Base-by-base conservation (phyloP, 495 filamentous ascomycete species). In the Penicillium daleae region DNA sequence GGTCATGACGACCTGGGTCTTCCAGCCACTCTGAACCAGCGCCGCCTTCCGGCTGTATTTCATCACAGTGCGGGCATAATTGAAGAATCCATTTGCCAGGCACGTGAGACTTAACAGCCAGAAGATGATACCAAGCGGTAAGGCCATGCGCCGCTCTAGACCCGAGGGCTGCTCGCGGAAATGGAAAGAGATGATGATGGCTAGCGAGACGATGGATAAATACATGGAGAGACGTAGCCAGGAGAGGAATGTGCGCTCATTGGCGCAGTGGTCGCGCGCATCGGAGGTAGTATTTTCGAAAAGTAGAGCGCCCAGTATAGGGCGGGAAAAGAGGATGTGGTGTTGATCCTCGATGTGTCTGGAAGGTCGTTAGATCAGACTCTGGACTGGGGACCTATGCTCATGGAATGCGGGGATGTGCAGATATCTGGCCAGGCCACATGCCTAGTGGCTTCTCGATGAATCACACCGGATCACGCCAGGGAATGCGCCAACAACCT, bases 151-250 rank as follows among this genome's bases (percentile, higher is more conserved):
- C 61, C 83, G 81, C 76, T 98, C 95, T 0, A 91, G 72, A 4
- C 71, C 69, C 2, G 87, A 85, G 3, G 95, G 91, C 60, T 87
- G 75, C 21, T 82, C 78, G 63, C 91, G 91, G 56, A 99, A 86
- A 66, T 99, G 93, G 74, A 99, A 98, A 8, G 92, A 97, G 40
- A 97, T 83, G 9, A 95, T 84, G 62, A 99, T 97, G 42, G 95
- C 95, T 19, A 94, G 80, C 9, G 92, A 85, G 21, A 98, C 94
- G 33, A 99, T 80, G 57, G 92, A 85, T 81, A 99, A 89, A 79
- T 97, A 97, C 68, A 97, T 86, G 19, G 90, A 89, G 6, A 99
- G 86, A 4, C 95, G 88, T 5, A 99, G 88, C 86, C 93, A 97
- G 21, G 96, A 97, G 55, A 99, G 89, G 71, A 98, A 99, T 21